Evolutionary conservation across 257 asterid genomes (phyloP).

Genomic region (Salvia splendens): DNA sequence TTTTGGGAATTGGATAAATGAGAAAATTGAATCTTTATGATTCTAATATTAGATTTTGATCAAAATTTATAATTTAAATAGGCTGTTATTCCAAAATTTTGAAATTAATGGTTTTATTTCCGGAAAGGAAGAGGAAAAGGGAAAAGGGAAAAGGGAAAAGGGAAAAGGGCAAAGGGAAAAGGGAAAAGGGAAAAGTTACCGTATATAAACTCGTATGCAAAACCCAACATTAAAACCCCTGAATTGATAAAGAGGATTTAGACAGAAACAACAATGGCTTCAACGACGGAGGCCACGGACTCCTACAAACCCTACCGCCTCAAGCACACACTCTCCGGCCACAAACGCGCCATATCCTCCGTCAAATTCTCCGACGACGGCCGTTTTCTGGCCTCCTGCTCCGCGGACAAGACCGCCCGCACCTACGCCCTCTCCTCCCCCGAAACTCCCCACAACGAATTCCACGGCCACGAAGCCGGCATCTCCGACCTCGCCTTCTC

Average conservation of each 20-base stretch:
- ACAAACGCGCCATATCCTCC: slow-evolving; percentile 69
- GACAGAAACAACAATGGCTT: slow-evolving; percentile 38
- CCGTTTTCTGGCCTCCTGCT: slow-evolving; percentile 64
- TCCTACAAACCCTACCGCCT: slow-evolving; percentile 76
- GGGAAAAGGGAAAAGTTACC: too few species aligned
- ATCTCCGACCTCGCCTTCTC: slow-evolving; percentile 88
- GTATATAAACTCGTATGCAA: too few species aligned
- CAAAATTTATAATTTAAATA: too few species aligned
- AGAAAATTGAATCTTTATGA: too few species aligned
- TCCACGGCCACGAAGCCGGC: slow-evolving; percentile 78
- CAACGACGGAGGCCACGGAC: slow-evolving; percentile 48
- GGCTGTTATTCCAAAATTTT: too few species aligned
- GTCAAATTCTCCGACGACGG: slow-evolving; percentile 91
- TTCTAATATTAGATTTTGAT: too few species aligned
- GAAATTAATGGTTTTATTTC: too few species aligned
- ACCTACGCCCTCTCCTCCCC: slow-evolving; percentile 57
- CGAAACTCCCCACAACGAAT: slow-evolving; percentile 52
- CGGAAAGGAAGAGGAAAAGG: too few species aligned
- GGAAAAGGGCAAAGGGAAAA: too few species aligned
- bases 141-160: too few species aligned
- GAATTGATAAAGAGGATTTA: background rate
- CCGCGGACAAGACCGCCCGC: slow-evolving; percentile 89
- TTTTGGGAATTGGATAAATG: too few species aligned
- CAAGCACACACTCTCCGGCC: slow-evolving; percentile 68
- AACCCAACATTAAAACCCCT: slow-evolving; percentile 36